Evolutionary conservation across 164 flowering plant genomes (phyloP).

Genomic region (Nymphaea thermarum): DNA sequence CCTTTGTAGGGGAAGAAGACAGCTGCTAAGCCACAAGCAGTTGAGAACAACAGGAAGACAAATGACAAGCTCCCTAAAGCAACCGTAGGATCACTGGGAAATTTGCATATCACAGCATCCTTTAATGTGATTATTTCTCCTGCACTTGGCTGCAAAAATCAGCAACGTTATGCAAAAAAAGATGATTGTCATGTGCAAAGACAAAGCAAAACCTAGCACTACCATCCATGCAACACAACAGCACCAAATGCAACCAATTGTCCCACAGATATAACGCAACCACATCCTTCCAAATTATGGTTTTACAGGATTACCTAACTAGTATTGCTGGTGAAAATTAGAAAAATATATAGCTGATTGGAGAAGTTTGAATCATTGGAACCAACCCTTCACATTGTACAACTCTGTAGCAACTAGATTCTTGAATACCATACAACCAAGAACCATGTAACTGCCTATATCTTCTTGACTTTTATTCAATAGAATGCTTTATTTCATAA

Average conservation of each 20-base stretch:
- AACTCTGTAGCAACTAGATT: too few species aligned
- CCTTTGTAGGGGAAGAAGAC: conserved; percentile 67
- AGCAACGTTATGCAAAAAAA: background rate
- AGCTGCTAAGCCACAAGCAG: conserved; percentile 29
- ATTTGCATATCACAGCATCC: conserved; percentile 41
- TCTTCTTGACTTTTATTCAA: too few species aligned
- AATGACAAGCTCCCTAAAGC: conserved; percentile 41
- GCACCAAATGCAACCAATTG: too few species aligned
- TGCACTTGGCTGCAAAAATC: conserved; percentile 36
- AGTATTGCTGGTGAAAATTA: too few species aligned
- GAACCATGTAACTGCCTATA: too few species aligned
- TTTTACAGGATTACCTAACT: too few species aligned
- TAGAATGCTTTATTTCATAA: too few species aligned
- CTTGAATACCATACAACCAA: too few species aligned
- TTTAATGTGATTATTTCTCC: conserved; percentile 32
- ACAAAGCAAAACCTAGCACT: background rate
- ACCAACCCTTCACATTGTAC: too few species aligned
- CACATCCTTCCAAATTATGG: too few species aligned
- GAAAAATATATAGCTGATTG: too few species aligned
- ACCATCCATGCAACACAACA: background rate
- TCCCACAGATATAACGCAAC: background rate
- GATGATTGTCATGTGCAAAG: background rate
- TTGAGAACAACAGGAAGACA: conserved; percentile 23
- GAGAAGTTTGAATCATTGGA: too few species aligned
- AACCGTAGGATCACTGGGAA: conserved; percentile 55